Base-by-base conservation (phyloP, 306 rosid species). In the Sechiopsis laciniata region DNA sequence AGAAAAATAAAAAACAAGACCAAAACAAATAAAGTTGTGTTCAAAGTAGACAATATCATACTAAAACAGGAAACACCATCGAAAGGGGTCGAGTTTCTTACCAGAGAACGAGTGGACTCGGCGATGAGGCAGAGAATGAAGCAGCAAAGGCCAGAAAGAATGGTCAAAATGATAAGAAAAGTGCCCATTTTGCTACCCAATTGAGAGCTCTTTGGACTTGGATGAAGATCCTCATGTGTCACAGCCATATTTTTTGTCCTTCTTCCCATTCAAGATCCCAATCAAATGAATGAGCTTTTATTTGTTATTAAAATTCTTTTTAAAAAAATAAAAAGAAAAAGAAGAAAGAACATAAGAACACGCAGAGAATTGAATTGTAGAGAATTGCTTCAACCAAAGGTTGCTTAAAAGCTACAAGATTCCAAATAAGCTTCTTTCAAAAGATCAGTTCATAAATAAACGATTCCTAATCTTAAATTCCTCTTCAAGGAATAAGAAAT, bases 51-150 rank as follows among this genome's bases (percentile, higher is more conserved):
- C 2, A 26, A 26, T 26, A 26, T 26, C 29, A 26, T 26, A 26
- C 2, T 26, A 26, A 46, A 57, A 24, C n/a, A 12, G 0, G 3
- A 12, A 6, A 26, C 0, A 13, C 0, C 0, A 5, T 24, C 0
- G 6, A 58, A 24, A 22, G n/a, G n/a, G 40, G 37, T 22, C 10
- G 64, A 4, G 3, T 12, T 48, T 55, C 32, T 74, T 82, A 91
- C 99, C 96, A 83, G 85, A 8, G 99, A 95, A 75, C 97, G 99
- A 2, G 95, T 88, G 74, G 92, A 87, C 82, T 95, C 99, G 7
- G 99, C 92, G 40, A 91, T 60, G 76, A 91, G 92, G 60, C 96
- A 95, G 2, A 95, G 84, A 78, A 89, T 58, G 95, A 95, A 91
- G 80, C 92, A 91, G 1, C 79, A 50, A 35, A 91, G 84, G 76